Evolutionary conservation across 140 eudicot species (phyloP).

Genomic region (Senecio squalidus): DNA sequence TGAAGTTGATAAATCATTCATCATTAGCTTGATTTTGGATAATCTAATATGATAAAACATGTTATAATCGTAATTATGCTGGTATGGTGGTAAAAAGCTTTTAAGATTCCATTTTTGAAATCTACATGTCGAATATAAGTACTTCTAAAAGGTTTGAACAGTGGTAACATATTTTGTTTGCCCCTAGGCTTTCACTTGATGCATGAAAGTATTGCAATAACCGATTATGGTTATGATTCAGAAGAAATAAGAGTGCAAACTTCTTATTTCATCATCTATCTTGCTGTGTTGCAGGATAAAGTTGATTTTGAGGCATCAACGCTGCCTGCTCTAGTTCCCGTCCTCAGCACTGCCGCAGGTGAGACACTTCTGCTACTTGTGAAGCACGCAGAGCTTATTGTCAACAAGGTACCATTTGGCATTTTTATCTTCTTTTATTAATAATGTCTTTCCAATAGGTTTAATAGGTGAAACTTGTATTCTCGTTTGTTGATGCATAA

Average conservation of each 20-base stretch:
- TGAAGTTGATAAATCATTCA: too few species aligned
- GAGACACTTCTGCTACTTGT: constrained; percentile 89
- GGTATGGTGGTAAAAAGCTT: too few species aligned
- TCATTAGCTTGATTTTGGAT: too few species aligned
- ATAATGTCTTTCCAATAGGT: constrained; percentile 7
- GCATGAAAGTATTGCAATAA: too few species aligned
- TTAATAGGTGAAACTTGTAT: constrained; percentile 9
- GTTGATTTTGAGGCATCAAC: constrained; percentile 89
- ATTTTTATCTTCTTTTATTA: background rate
- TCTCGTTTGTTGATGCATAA: constrained; percentile 11
- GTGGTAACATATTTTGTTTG: too few species aligned
- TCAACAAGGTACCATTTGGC: constrained; percentile 67
- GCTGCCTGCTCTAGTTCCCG: constrained; percentile 90
- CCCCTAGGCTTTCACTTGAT: too few species aligned
- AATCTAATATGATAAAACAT: too few species aligned
- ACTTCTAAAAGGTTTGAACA: too few species aligned
- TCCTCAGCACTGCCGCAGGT: constrained; percentile 80
- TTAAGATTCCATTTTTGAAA: too few species aligned
- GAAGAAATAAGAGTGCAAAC: background rate
- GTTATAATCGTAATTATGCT: too few species aligned
- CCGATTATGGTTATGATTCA: too few species aligned
- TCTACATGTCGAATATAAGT: too few species aligned
- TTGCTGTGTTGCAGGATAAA: constrained; percentile 64
- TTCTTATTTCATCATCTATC: background rate
- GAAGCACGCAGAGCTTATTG: constrained; percentile 95